phyloP scores from a whole-genome alignment of 805 yeast genomes.

The Blastobotrys americana region DNA sequence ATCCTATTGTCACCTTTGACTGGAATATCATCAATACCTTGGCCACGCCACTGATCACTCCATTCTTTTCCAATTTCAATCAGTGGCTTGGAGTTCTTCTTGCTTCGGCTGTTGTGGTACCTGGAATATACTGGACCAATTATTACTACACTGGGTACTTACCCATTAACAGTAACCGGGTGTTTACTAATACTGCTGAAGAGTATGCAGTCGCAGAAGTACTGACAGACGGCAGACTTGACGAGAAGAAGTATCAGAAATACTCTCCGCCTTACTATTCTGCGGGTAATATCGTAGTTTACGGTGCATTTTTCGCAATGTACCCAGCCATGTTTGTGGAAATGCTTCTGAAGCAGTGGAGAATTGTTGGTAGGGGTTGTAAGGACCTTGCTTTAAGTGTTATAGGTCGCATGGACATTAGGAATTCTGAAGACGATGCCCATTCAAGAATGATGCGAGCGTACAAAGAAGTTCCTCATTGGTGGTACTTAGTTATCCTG shows the following conservation, averaged over 20 bases:
- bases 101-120: conserved; percentile 40
- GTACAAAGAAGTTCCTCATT: conserved; percentile 66
- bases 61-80: conserved; percentile 46
- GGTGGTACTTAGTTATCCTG: conserved; percentile 56
- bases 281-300: conserved; percentile 47
- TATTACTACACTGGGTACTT: conserved; percentile 52
- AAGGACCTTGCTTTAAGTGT: conserved; percentile 5
- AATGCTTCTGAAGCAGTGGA: conserved; percentile 12
- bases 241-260: conserved; percentile 38
- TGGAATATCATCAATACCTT: conserved; percentile 36
- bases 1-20: conserved; percentile 37
- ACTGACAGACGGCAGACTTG: conserved; percentile 33
- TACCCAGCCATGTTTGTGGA: conserved; percentile 50
- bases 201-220: conserved; percentile 43
- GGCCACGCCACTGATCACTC: conserved; percentile 44
- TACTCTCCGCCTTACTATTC: conserved; percentile 54
- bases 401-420: conserved; percentile 5
- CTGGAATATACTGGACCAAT: conserved; percentile 47
- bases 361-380: not conserved
- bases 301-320: conserved; percentile 47
- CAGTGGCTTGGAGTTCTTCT: conserved; percentile 38
- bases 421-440: conserved; percentile 15
- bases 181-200: conserved; percentile 48
- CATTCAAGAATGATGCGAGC: conserved; percentile 36
- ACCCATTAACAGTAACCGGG: conserved; percentile 50